Evolutionary conservation across 1,284 basidiomycete species (phyloP).

Genomic region (Ganoderma multipileum): DNA sequence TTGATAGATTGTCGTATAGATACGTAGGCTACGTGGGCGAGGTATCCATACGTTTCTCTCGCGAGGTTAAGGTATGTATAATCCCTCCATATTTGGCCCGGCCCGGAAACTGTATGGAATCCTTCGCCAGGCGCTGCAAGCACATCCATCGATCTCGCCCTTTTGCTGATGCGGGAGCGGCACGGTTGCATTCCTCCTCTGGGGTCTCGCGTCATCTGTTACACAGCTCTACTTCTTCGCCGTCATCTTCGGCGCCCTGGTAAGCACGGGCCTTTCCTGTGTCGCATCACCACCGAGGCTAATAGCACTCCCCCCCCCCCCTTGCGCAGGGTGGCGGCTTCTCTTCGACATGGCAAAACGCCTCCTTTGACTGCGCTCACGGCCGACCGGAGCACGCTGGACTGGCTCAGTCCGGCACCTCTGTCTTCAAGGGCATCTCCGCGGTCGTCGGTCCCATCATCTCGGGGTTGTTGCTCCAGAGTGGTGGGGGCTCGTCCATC

Average conservation of each 20-base stretch:
- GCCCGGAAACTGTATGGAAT: no score
- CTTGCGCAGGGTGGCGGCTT: slow-evolving; percentile 35
- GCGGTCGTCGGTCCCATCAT: slow-evolving; percentile 35
- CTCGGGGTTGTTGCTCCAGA: slow-evolving; percentile 34
- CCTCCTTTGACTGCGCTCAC: slow-evolving; percentile 36
- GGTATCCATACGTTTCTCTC: no score
- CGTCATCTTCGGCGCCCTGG: slow-evolving; percentile 38
- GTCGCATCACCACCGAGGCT: no score
- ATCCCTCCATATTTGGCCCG: no score
- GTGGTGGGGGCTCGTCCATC: slow-evolving; percentile 26
- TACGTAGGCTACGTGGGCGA: no score
- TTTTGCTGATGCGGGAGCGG: no score
- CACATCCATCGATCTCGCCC: no score
- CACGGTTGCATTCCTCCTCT: slow-evolving; percentile 37
- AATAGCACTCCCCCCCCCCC: neutral
- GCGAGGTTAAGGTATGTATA: no score
- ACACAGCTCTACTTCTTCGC: slow-evolving; percentile 37
- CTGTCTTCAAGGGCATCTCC: slow-evolving; percentile 35
- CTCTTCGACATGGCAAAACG: slow-evolving; percentile 35
- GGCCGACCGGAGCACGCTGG: slow-evolving; percentile 35
- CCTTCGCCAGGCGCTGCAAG: no score
- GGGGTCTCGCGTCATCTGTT: slow-evolving; percentile 36
- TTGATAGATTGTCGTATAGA: no score
- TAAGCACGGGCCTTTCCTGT: slow-evolving; percentile 15
- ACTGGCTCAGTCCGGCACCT: slow-evolving; percentile 33